Evolutionary conservation across 1,139 yeast genomes (phyloP), one percentile per base, ranked within the genome.

Genomic region (Candida sojae): DNA sequence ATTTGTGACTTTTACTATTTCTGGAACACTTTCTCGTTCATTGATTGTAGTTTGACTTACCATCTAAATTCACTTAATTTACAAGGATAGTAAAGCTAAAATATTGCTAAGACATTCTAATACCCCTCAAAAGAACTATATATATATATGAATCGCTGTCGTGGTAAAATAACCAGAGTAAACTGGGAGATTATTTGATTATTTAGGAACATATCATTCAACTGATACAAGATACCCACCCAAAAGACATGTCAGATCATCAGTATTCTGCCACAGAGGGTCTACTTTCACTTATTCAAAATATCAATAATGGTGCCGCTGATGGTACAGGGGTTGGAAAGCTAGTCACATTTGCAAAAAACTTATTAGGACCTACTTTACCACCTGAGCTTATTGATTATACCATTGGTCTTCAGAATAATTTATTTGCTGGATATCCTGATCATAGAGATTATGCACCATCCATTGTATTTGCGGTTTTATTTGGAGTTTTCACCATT

Each of bases 351-450:
- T 59, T 59, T 40, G 63, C 67, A 7, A 51, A 53, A 9, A 58
- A 58, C 45, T 50, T 67, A 39, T 35, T 63, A 34, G 75, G 74
- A 0, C 54, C 29, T 50, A 6, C 43, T 48, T 48, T 63, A 29
- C 68, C 71, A 2, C 58, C 50, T 10, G 50, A 53, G 0, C 39
- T 70, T 34, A 47, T 61, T 13, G 53, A 56, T 12, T 66, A 61
- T 50, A 48, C 51, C 6, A 39, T 58, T 23, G 45, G 42, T 8
- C 31, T 56, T 33, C 73, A 65, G 45, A 58, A 57, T 50, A 63
- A 66, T 47, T 53, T 73, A 35, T 71, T 71, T 57, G 79, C 77
- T 2, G 61, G 56, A 30, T 73, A 72, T 53, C 77, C 79, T 1
- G 40, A 48, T 6, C 21, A 49, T 6, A 47, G 43, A 4, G 77